phyloP scores from a whole-genome alignment of 2,329 filamentous ascomycete species.

The Botrytis sinoallii region DNA sequence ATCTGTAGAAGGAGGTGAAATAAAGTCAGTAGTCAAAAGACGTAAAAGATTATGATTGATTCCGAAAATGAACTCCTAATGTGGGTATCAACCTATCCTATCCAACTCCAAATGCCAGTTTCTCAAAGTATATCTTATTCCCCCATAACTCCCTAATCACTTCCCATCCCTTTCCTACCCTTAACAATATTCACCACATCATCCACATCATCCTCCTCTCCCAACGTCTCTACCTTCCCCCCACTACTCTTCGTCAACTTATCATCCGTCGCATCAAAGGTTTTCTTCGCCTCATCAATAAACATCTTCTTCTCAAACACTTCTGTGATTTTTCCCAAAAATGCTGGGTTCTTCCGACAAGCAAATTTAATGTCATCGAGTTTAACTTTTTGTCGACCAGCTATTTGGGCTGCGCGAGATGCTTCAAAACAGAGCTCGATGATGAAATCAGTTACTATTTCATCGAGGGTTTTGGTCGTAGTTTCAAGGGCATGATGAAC shows the following conservation, averaged over 20 bases:
- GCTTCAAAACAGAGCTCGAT: conserved; percentile 91
- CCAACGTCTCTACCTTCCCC: conserved; percentile 49
- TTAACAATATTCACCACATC: conserved; percentile 38
- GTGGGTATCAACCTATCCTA: conserved; percentile 13
- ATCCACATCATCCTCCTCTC: conserved; percentile 51
- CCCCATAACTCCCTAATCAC: conserved; percentile 18
- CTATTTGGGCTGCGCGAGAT: conserved; percentile 78
- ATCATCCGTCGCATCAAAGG: conserved; percentile 66
- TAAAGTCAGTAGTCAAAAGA: neutral
- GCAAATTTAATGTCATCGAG: conserved; percentile 97
- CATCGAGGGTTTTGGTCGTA: conserved; percentile 84
- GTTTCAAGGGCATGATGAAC: conserved; percentile 73
- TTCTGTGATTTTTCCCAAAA: conserved; percentile 86
- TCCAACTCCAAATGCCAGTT: neutral
- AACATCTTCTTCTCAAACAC: conserved; percentile 84
- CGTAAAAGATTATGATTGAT: neutral
- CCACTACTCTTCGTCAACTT: conserved; percentile 54
- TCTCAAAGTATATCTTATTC: no score
- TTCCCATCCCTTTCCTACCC: conserved; percentile 24
- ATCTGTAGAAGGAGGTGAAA: neutral
- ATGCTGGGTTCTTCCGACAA: conserved; percentile 77
- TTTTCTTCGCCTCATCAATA: conserved; percentile 78
- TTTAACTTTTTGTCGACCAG: conserved; percentile 93
- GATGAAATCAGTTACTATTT: conserved; percentile 95
- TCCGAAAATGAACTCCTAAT: conserved; percentile 6